Base-by-base conservation (phyloP, 31 red algal species). In the Bonnemaisonia californica region DNA sequence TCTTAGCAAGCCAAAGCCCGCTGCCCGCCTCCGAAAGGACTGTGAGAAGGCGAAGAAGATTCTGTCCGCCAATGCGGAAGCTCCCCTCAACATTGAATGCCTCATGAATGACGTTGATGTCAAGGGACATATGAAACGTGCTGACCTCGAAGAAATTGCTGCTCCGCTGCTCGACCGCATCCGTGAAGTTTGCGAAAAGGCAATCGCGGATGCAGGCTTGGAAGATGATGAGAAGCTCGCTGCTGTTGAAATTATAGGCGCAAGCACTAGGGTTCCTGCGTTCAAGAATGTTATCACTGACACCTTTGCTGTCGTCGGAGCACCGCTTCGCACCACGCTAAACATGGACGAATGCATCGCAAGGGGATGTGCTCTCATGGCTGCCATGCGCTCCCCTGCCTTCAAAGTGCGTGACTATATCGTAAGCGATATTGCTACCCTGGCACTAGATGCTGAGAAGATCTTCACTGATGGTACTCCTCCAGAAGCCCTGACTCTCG, bases 31-130 rank as follows among this genome's bases (percentile, higher is more conserved):
- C 24, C 79, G 86, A 31, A 88, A 89, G 45, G 90, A 89, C 21
- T 89, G 76, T 42, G 97, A 99, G 76, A 96, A 96, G 66, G 45
- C 89, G 41, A 99, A 99, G 71, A 94, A 94, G 71, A 71, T 96
- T 24, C 77, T 99, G 13, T 92, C 88, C 21, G 83, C 91, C 3
- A 96, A 96, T 48, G 63, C 86, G 8, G 66, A 94, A 48, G 91
- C 91, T 24, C 60, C 58, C 11, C 74, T 99, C 34, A 99, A 94
- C 77, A 88, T 99, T 62, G 97, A 99, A 54, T 96, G 97, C 66
- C 66, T 99, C 59, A 96, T 99, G 97, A 82, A 99, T 77, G 97
- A 99, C 65, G 76, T 93, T 12, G 97, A 99, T 61, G 93, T 96
- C 32, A 76, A 55, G 1, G 67, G 77, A 1, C 54, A 64, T 1